Base-by-base conservation (phyloP, 345 rosid species). In the Anastatica hierochuntica region DNA sequence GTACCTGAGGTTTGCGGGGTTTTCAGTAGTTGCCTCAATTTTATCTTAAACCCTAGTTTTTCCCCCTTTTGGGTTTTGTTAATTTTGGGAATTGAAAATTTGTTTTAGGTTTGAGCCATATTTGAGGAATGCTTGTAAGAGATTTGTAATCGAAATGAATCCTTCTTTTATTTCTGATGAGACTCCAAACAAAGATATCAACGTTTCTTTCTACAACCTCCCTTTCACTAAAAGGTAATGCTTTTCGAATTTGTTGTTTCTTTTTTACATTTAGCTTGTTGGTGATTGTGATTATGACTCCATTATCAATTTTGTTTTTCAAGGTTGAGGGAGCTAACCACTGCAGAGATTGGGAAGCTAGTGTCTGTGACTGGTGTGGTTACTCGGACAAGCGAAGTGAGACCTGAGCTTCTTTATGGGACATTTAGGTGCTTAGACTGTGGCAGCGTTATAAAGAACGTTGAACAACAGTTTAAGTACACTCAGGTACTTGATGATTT, bases 401-500 rank as follows among this genome's bases (percentile, higher is more conserved):
- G 98, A 63, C 97, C 98, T 5, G 95, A 92, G 74, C 97, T 92
- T 67, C 84, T 88, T 33, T 79, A 78, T 18, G 98, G 98, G 20
- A 72, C 95, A 8, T 92, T 88, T 58, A 83, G 76, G 74, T 92
- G 98, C 62, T 76, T 88, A 64, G 95, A 88, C 10, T 92, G 97
- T 46, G 90, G 86, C 10, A 54, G 59, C 4, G 79, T 88, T 44
- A 68, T 83, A 5, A 85, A 80, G 75, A 78, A 92, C 55, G 97
- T 92, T 50, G 95, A 92, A 27, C 98, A 88, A 53, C 97, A 92
- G 47, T 92, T 92, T 66, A 88, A 92, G 56, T 92, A 92, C 49
- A 92, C 98, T 0, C 95, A 88, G 96, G 96, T 90, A 26, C 5
- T 68, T 69, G 6, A 1, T 4, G 13, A 8, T 8, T 3, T 23